Base-by-base conservation (phyloP, 306 rosid genomes). In the Glycine soja region DNA sequence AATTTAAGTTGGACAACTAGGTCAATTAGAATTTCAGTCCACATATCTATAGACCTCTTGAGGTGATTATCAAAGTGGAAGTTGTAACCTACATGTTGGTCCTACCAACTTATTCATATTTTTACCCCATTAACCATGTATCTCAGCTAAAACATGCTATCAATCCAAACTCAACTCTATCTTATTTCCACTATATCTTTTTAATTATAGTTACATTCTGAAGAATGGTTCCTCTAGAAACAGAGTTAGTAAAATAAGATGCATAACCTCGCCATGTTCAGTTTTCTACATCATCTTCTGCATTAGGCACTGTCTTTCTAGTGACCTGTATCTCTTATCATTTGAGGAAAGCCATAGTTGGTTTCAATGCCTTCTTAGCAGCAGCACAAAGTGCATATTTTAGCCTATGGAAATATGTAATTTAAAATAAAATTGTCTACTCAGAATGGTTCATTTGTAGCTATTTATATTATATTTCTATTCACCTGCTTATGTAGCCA, bases 301-400 rank as follows among this genome's bases (percentile, higher is more conserved):
- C 77, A 14, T 86, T 97, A 8, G 59, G 54, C 62, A 90, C 98
- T 19, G 43, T 90, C 0, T 90, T 97, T 0, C 95, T 97, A 0
- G 90, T 90, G 6, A 13, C 63, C 12, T 91, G 93, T 85, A 86
- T 91, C 38, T 85, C 89, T 1, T 95, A 95, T 45, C 91, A 94
- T 13, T 74, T 93, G 90, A 84, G 77, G 70, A 89, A 82, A 75
- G 96, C 96, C 0, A 91, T 92, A 75, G 91, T 89, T 51, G 97
- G 91, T 24, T 93, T 93, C 80, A 91, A 91, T 54, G 88, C 94
- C 59, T 91, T 91, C 81, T 83, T 93, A 78, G 91, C 91, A 78
- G 90, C 91, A 75, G 94, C 96, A n/a, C 91, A 91, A 72, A 90
- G 78, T 57, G 90, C 90, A 53, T 90, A 65, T 69, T 36, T 38